Percentiles rank a stretch among this genome's conserved stretches.
These are phyloP conservation scores for Lactarius hengduanensis DNA, from an alignment of 768 basidiomycete genomes.

Conservation along the genomic window DNA sequence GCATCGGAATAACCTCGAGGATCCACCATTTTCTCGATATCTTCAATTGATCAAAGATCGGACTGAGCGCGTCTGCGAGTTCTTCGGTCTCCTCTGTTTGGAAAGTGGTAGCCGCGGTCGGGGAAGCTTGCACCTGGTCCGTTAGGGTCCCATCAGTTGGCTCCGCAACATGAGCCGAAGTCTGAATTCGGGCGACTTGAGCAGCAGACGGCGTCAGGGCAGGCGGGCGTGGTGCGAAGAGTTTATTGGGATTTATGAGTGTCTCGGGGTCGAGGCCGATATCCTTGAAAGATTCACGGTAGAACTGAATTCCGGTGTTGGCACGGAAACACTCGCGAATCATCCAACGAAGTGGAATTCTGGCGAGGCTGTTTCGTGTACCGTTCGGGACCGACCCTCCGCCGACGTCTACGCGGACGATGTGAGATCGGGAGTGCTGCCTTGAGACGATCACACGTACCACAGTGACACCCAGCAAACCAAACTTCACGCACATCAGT, in stretches of 20 bases:
- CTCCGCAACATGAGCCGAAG: slow-evolving; percentile 3
- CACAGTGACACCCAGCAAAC: slow-evolving; percentile 75
- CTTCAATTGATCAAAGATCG: slow-evolving; percentile 57
- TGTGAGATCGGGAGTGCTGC: background rate
- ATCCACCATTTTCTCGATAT: slow-evolving; percentile 58
- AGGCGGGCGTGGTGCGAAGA: slow-evolving; percentile 25
- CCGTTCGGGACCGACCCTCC: slow-evolving; percentile 66
- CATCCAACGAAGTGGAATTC: slow-evolving; percentile 66
- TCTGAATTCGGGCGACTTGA: background rate
- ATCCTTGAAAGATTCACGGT: slow-evolving; percentile 33
- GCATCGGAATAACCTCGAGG: slow-evolving; percentile 47
- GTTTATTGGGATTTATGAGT: slow-evolving; percentile 30
- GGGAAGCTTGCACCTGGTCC: slow-evolving; percentile 13
- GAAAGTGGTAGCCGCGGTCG: slow-evolving; percentile 29
- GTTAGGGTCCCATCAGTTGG: slow-evolving; percentile 28
- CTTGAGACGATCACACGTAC: slow-evolving; percentile 38
- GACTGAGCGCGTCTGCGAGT: slow-evolving; percentile 52
- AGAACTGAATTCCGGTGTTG: slow-evolving; percentile 43
- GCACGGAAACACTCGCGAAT: slow-evolving; percentile 51
- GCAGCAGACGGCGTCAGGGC: background rate
- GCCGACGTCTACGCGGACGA: slow-evolving; percentile 55
- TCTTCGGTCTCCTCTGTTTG: slow-evolving; percentile 63
- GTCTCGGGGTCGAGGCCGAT: slow-evolving; percentile 36
- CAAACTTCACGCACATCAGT: slow-evolving; percentile 78
- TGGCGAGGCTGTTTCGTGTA: slow-evolving; percentile 57